phyloP scores from a whole-genome alignment of 495 filamentous ascomycete species.

The Xylaria bambusicola region DNA sequence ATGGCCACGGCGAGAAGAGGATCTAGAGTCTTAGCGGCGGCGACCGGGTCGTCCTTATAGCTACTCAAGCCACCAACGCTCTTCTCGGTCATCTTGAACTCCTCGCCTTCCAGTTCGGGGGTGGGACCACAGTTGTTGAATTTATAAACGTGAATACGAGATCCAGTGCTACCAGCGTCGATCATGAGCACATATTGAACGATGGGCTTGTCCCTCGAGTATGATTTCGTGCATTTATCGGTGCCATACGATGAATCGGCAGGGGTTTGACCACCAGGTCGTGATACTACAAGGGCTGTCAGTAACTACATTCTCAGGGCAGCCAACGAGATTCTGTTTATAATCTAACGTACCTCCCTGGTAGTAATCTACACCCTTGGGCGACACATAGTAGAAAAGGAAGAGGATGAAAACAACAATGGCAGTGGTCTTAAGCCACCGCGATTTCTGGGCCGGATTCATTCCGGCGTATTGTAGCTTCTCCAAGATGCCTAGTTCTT shows the following conservation, averaged over 20 bases:
- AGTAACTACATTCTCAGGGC: not conserved
- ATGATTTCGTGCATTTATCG: slow-evolving; percentile 76
- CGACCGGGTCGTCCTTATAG: slow-evolving; percentile 80
- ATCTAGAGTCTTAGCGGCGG: slow-evolving; percentile 87
- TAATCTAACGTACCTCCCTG: slow-evolving; percentile 39
- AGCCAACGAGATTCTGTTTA: not conserved
- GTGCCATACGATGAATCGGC: slow-evolving; percentile 62
- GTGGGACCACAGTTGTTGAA: slow-evolving; percentile 98
- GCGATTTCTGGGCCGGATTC: slow-evolving; percentile 71
- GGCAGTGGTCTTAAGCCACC: slow-evolving; percentile 80
- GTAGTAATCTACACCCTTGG: slow-evolving; percentile 51
- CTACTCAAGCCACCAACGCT: slow-evolving; percentile 81
- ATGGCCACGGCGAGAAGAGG: slow-evolving; percentile 82
- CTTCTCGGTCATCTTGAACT: slow-evolving; percentile 87
- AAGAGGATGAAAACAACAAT: slow-evolving; percentile 74
- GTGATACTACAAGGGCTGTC: slow-evolving; percentile 22
- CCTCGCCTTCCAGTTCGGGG: slow-evolving; percentile 90
- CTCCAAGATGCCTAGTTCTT: slow-evolving; percentile 46
- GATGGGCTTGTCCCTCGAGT: slow-evolving; percentile 82
- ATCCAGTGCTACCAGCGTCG: slow-evolving; percentile 96
- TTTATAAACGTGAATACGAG: slow-evolving; percentile 95
- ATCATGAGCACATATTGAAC: slow-evolving; percentile 98
- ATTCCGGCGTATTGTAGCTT: slow-evolving; percentile 59
- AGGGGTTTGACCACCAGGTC: slow-evolving; percentile 51
- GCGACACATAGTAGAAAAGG: slow-evolving; percentile 73